Evolutionary conservation across 495 filamentous ascomycete genomes (phyloP).

Genomic region (Neurospora sp.): DNA sequence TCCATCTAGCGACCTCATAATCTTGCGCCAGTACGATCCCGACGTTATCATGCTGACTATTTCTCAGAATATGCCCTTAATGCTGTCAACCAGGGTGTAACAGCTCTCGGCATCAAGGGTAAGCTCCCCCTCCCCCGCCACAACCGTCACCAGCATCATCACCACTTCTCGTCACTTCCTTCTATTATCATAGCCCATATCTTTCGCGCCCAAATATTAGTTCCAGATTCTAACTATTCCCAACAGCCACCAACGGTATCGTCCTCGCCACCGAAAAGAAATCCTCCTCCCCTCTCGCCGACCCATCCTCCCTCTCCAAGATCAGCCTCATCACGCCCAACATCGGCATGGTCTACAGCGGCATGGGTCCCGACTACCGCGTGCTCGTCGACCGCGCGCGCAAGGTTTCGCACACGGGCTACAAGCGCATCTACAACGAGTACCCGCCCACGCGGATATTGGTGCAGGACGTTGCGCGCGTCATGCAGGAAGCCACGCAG

Average conservation of each 20-base stretch:
- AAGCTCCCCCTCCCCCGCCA: constrained; percentile 8
- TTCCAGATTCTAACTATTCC: neutral
- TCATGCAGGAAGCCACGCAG: constrained; percentile 98
- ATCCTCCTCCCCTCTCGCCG: constrained; percentile 90
- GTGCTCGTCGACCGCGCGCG: constrained; percentile 95
- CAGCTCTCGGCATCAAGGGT: constrained; percentile 98
- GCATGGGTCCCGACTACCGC: constrained; percentile 98
- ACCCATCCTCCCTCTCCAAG: constrained; percentile 89
- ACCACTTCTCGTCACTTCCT: neutral
- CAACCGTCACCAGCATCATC: neutral
- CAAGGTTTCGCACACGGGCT: constrained; percentile 96
- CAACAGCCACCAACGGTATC: constrained; percentile 88
- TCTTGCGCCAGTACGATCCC: neutral
- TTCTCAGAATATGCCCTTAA: constrained; percentile 91
- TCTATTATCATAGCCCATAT: neutral
- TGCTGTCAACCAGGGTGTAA: constrained; percentile 98
- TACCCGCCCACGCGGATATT: constrained; percentile 98
- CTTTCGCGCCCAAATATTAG: neutral
- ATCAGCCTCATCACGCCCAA: constrained; percentile 96
- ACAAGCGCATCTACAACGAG: constrained; percentile 99
- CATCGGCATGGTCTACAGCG: constrained; percentile 99
- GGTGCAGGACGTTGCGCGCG: constrained; percentile 93
- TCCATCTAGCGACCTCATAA: neutral
- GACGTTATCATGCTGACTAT: constrained; percentile 4
- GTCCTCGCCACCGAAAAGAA: constrained; percentile 99